phyloP scores from a whole-genome alignment of 2,329 filamentous ascomycete species.

The Alternaria infectoria region DNA sequence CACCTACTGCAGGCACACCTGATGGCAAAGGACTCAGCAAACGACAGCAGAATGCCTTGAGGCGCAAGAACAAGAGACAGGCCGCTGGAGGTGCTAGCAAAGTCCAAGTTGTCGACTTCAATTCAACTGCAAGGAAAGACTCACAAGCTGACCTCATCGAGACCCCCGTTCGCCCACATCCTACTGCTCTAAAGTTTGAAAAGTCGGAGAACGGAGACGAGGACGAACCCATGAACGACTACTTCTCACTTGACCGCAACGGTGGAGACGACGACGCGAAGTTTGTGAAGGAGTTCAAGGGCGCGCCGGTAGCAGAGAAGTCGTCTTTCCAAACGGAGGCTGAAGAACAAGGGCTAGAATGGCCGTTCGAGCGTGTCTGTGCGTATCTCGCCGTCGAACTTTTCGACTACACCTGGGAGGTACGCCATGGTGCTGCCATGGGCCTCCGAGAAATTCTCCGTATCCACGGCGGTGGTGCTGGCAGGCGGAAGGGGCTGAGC shows the following conservation, averaged over 20 bases:
- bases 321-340: constrained; percentile 82
- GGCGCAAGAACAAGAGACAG: constrained; percentile 90
- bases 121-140: constrained; percentile 67
- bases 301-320: constrained; percentile 78
- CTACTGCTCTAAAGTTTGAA: constrained; percentile 63
- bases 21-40: constrained; percentile 71
- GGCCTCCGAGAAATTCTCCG: constrained; percentile 88
- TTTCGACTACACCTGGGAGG: constrained; percentile 94
- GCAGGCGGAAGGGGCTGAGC: constrained; percentile 73
- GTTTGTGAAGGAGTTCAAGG: constrained; percentile 95
- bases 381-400: constrained; percentile 93
- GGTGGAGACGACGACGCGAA: constrained; percentile 89
- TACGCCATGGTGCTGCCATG: constrained; percentile 94
- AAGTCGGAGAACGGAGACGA: constrained; percentile 67
- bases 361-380: constrained; percentile 93
- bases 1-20: constrained; percentile 54
- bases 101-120: constrained; percentile 86
- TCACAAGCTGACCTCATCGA: constrained; percentile 65
- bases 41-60: constrained; percentile 90
- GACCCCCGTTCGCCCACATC: constrained; percentile 56
- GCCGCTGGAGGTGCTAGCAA: constrained; percentile 90
- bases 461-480: constrained; percentile 89
- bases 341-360: constrained; percentile 79
- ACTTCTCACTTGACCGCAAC: constrained; percentile 84
- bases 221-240: constrained; percentile 63